Conservation (phyloP, 129 eudicot species). For the Artemisia argyi region DNA sequence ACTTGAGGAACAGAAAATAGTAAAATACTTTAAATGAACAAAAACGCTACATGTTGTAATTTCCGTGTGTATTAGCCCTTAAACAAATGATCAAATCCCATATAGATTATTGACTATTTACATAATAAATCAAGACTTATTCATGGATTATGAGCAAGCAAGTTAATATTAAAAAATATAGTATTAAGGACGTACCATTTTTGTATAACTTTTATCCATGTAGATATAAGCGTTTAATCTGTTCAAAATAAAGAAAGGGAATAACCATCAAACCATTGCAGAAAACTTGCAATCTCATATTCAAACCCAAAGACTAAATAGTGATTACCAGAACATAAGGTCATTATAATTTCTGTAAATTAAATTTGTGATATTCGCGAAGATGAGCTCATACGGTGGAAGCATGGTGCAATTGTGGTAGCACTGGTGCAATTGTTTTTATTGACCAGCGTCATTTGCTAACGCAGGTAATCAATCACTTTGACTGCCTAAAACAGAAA, state of each 20-base stretch:
- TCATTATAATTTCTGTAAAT: too few species aligned
- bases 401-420: too few species aligned
- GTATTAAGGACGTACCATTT: conserved; percentile 31
- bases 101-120: not conserved
- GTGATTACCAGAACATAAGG: too few species aligned
- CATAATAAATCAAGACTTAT: not conserved
- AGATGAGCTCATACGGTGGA: not conserved
- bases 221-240: conserved; percentile 28
- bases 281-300: not conserved
- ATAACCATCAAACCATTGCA: not conserved
- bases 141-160: not conserved
- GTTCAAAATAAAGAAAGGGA: conserved; percentile 23
- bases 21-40: too few species aligned
- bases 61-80: not conserved
- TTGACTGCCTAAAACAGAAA: too few species aligned
- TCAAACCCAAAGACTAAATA: not conserved
- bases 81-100: not conserved
- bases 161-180: not conserved
- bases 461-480: too few species aligned
- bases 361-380: too few species aligned
- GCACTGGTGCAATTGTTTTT: too few species aligned
- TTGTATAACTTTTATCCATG: conserved; percentile 5
- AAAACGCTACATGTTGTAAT: too few species aligned
- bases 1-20: too few species aligned
- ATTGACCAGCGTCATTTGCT: too few species aligned